Percentiles rank a stretch among this genome's conserved stretches.
These are phyloP conservation scores for Scheffersomyces insectosa DNA, from an alignment of 1,139 yeast species.

Conservation along the genomic window DNA sequence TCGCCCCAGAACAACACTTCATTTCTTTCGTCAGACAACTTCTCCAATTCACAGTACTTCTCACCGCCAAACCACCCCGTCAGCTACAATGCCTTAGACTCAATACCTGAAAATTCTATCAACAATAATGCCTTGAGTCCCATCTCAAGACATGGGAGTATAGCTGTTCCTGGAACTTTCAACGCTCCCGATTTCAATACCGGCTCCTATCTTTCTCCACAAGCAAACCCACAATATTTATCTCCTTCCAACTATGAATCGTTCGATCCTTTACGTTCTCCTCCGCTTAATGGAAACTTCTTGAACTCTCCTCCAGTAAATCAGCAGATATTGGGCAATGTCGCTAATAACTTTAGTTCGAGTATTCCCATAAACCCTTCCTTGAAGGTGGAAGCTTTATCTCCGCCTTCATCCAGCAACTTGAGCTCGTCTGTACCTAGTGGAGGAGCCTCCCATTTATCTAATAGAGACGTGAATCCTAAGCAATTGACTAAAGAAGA, in stretches of 20 bases:
- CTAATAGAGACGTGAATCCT: constrained; percentile 14
- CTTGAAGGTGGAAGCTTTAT: constrained; percentile 14
- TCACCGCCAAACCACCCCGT: constrained; percentile 36
- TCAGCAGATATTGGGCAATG: constrained; percentile 9
- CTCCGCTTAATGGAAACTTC: constrained; percentile 28
- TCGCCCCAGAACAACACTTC: constrained; percentile 26
- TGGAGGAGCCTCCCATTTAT: constrained; percentile 4
- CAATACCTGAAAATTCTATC: constrained; percentile 34
- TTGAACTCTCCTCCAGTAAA: constrained; percentile 39
- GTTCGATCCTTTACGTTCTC: constrained; percentile 32
- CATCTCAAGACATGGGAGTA: constrained; percentile 33
- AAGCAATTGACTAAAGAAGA: constrained; percentile 67
- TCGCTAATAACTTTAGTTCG: constrained; percentile 26
- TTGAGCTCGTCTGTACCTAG: constrained; percentile 33
- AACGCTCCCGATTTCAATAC: constrained; percentile 13
- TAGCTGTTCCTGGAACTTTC: constrained; percentile 25
- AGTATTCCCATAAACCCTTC: constrained; percentile 30
- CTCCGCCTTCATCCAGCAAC: constrained; percentile 24
- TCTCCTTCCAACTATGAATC: constrained; percentile 21
- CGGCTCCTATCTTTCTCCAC: constrained; percentile 16
- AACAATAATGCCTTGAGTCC: constrained; percentile 29
- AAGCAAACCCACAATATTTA: constrained; percentile 13
- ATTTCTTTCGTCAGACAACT: constrained; percentile 20
- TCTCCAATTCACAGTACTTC: constrained; percentile 42
- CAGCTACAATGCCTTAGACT: constrained; percentile 28